phyloP scores from a whole-genome alignment of 2,329 filamentous ascomycete genomes.

The Pezizomycotina sp. region DNA sequence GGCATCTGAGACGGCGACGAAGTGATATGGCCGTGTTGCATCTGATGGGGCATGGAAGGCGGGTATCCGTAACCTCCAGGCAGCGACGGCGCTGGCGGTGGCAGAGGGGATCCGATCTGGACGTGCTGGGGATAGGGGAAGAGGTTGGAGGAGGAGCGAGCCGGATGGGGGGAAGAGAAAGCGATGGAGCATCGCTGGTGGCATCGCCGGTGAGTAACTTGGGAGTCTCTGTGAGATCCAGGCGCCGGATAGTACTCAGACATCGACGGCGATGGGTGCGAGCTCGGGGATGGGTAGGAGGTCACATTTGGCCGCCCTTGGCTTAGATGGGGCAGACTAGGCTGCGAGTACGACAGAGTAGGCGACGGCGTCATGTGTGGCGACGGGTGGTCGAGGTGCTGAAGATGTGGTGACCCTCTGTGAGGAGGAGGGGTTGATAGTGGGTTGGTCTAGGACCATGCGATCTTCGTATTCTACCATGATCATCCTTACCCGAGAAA shows the following conservation, averaged over 20 bases:
- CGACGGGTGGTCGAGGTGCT: slow-evolving; percentile 25
- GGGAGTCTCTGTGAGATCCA: slow-evolving; percentile 24
- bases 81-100: slow-evolving; percentile 32
- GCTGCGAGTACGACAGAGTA: slow-evolving; percentile 24
- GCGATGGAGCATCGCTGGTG: slow-evolving; percentile 33
- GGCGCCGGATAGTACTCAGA: slow-evolving; percentile 34
- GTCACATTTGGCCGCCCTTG: slow-evolving; percentile 24
- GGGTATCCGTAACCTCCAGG: slow-evolving; percentile 41
- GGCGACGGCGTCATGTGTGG: slow-evolving; percentile 25
- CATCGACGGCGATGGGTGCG: slow-evolving; percentile 37
- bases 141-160: slow-evolving; percentile 32
- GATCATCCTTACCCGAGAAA: slow-evolving; percentile 23
- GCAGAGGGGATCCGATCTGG: slow-evolving; percentile 38
- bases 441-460: slow-evolving; percentile 22
- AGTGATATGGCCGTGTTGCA: slow-evolving; percentile 36
- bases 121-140: slow-evolving; percentile 28
- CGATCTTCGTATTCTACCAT: slow-evolving; percentile 25
- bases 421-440: slow-evolving; percentile 22
- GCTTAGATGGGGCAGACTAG: slow-evolving; percentile 18
- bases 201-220: slow-evolving; percentile 33
- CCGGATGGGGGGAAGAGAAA: slow-evolving; percentile 38
- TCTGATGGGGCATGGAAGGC: slow-evolving; percentile 29
- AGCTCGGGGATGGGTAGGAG: slow-evolving; percentile 34
- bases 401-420: slow-evolving; percentile 24
- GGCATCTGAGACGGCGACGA: slow-evolving; percentile 33